Base-by-base conservation (phyloP, 306 rosid genomes). In the Sindora glabra region DNA sequence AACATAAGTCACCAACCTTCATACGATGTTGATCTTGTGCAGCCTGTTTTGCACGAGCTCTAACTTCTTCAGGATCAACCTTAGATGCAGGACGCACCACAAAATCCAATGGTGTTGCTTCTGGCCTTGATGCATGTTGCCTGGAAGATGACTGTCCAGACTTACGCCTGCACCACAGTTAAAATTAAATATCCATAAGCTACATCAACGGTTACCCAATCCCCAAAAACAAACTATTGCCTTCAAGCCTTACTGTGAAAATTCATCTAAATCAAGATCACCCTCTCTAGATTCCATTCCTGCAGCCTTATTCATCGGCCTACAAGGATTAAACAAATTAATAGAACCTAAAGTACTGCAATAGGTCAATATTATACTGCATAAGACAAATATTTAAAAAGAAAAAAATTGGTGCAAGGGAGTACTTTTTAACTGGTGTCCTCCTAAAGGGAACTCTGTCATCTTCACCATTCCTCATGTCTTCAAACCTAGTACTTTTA, bases 101-200 rank as follows among this genome's bases (percentile, higher is more conserved):
- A 71, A 89, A 94, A 84, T 94, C 99, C 83, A 94, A 63, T 3
- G 96, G 99, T 16, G 95, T 86, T 38, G 99, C 99, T 79, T 89
- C 99, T 0, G 97, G 99, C 64, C 95, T 85, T 44, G 89, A 73
- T 54, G 99, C 82, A 17, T 76, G 90, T 62, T 80, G 94, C 67
- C 94, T 72, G 23, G 94, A 71, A 57, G 99, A 92, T 29, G 95
- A 84, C 59, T 82, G 89, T 40, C 99, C 80, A 62, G 97, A 77
- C 56, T 83, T 94, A 13, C 87, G 87, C 80, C 99, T 94, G 82
- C 71, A 78, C 68, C 45, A 42, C 33, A 45, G 25, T 51, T 51
- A 68, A 62, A 60, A 38, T 52, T 59, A 40, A 39, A 25, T 30
- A 59, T 42, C 42, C 45, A 39, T 36, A 6, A 48, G 39, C 3